Evolutionary conservation across 768 basidiomycete species (phyloP), one percentile per base, ranked within the genome.

Genomic region (Auriscalpium orientale): DNA sequence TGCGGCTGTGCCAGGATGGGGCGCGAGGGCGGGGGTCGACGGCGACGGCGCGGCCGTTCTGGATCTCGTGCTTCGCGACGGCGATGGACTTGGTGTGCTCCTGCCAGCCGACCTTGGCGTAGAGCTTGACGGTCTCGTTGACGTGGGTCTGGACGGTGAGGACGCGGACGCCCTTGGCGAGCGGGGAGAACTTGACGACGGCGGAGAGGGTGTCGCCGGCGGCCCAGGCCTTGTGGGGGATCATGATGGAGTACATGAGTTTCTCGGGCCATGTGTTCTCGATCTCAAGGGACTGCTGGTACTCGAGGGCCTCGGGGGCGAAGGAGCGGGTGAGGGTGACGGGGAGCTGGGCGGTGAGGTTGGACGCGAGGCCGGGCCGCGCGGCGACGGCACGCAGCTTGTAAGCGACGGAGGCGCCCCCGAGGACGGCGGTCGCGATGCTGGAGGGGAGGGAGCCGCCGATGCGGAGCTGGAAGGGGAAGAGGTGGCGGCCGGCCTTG

Each of bases 251-350:
- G 69, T 95, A 98, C 94, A 95, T 95, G 71, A 97, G 75, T 73
- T 98, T 98, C 20, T 87, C 88, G 0, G 95, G 94, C 95, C 95
- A 98, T 15, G 93, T 94, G 69, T 95, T 97, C 70, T 97, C 91
- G 61, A 91, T 86, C 69, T 98, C 95, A 56, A 97, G 79, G 2
- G 92, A 92, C 67, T 98, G 94, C 65, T 92, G 95, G 74, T 91
- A 98, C 69, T 98, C 95, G 63, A 97, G 80, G 0, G 95, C 87
- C 58, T 94, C 92, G 1, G 82, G 68, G 18, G 82, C 76, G 65
- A 94, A 87, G 4, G 86, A 82, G 47, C 93, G 83, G 49, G 89
- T 62, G 58, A 98, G 74, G 56, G 76, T 71, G 49, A 98, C 80
- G 11, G 84, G 79, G 49, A 74, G 72, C 38, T 76, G 71, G 2